These are phyloP conservation scores for Fusarium camptoceras DNA, from an alignment of 2,329 filamentous ascomycete species.

Conservation along the genomic window DNA sequence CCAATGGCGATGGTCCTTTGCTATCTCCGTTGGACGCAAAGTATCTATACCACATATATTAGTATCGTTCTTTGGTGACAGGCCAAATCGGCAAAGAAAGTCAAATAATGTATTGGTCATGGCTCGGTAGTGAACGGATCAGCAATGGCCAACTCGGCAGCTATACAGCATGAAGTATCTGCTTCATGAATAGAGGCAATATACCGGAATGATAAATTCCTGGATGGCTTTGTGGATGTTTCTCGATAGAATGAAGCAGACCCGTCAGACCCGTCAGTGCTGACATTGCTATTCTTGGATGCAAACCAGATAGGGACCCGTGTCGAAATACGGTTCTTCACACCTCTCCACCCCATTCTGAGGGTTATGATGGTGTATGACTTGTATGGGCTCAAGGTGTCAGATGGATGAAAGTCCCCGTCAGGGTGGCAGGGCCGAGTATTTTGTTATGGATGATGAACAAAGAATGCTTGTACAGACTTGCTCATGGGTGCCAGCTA, in stretches of 20 bases:
- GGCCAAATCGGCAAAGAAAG: not conserved
- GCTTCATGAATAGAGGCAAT: constrained; percentile 31
- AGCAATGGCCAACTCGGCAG: constrained; percentile 16
- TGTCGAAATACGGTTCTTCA: constrained; percentile 52
- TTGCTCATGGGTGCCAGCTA: constrained; percentile 2
- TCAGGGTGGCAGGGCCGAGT: not conserved
- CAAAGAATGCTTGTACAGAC: constrained; percentile 5
- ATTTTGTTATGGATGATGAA: constrained; percentile 1
- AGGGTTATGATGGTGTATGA: constrained; percentile 4
- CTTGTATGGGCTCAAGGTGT: constrained; percentile 3
- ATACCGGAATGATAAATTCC: constrained; percentile 47
- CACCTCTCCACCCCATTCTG: constrained; percentile 55
- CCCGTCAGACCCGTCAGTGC: constrained; percentile 29
- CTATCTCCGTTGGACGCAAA: constrained; percentile 46
- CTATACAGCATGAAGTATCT: constrained; percentile 6
- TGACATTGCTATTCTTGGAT: constrained; percentile 48
- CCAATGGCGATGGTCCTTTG: constrained; percentile 50
- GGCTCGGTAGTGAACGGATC: constrained; percentile 14
- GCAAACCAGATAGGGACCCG: constrained; percentile 50
- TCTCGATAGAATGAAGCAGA: constrained; percentile 29
- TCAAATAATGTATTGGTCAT: not conserved
- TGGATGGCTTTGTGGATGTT: constrained; percentile 25
- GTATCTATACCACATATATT: constrained; percentile 47
- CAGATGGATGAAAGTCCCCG: constrained; percentile 4
- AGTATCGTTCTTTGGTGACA: constrained; percentile 18